Percentiles rank a stretch among this genome's conserved stretches.
These are phyloP conservation scores for Lodderomyces pseudojiufengensis DNA, from an alignment of 1,139 yeast species.

Conservation along the genomic window DNA sequence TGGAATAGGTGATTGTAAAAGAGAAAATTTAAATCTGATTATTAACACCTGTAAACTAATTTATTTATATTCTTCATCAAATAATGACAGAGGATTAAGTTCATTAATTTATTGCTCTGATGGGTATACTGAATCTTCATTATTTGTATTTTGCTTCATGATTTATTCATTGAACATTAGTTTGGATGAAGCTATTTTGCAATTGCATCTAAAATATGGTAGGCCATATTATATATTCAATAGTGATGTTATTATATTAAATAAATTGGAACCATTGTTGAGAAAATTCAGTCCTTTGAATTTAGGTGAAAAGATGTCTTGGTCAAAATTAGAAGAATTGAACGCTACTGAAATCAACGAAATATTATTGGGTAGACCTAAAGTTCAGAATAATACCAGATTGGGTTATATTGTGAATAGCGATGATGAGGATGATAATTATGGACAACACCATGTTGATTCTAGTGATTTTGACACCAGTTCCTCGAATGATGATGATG, in stretches of 20 bases:
- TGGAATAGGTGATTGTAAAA: constrained; percentile 65
- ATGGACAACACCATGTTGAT: constrained; percentile 4
- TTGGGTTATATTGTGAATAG: constrained; percentile 8
- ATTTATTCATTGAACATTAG: constrained; percentile 62
- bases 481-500: constrained; percentile 1
- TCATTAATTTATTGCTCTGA: constrained; percentile 74
- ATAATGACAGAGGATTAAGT: constrained; percentile 19
- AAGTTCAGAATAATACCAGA: constrained; percentile 15
- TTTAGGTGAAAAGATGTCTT: constrained; percentile 13
- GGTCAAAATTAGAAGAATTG: constrained; percentile 28
- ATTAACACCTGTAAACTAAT: constrained; percentile 62
- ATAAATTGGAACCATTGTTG: constrained; percentile 60
- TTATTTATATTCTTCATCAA: constrained; percentile 37
- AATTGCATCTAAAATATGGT: constrained; percentile 57
- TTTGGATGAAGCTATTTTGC: constrained; percentile 50
- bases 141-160: constrained; percentile 64
- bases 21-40: constrained; percentile 52
- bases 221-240: constrained; percentile 84
- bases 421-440: constrained; percentile 2
- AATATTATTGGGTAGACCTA: constrained; percentile 24
- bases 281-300: constrained; percentile 50
- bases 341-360: constrained; percentile 32
- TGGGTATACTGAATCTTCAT: constrained; percentile 89
- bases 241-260: constrained; percentile 64
- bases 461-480: constrained; percentile 1